phyloP scores from a whole-genome alignment of 2,329 filamentous ascomycete species.

The Cladophialophora carrionii region DNA sequence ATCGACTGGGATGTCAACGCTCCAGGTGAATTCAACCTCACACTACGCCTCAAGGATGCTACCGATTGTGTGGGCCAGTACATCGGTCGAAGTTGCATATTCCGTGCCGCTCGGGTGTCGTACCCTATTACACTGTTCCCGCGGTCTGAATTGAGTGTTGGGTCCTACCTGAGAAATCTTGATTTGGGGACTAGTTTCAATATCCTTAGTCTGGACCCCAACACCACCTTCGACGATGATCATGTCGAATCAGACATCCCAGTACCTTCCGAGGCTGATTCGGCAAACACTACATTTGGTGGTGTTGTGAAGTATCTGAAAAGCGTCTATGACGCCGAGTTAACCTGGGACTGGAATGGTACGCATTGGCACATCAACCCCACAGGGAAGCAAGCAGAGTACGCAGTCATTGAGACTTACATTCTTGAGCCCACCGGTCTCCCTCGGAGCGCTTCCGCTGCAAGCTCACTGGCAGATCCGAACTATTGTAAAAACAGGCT shows the following conservation, averaged over 20 bases:
- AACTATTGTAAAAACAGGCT: neutral
- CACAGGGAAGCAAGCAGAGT: neutral
- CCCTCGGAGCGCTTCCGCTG: neutral
- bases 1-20: neutral
- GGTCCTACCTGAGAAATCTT: neutral
- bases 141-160: neutral
- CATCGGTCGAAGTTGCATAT: neutral
- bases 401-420: neutral
- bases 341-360: neutral
- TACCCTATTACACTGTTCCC: neutral
- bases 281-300: neutral
- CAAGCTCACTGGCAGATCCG: slow-evolving; percentile 1
- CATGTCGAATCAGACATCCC: neutral
- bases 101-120: neutral
- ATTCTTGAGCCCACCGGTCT: neutral
- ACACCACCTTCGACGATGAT: neutral
- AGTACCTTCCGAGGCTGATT: neutral
- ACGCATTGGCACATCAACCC: neutral
- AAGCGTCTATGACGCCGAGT: neutral
- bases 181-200: neutral
- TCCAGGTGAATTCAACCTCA: neutral
- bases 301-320: neutral
- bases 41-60: neutral
- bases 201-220: neutral
- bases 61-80: neutral